Conservation (phyloP, 2,329 filamentous ascomycete species). For the Ceratocystis albifundus region DNA sequence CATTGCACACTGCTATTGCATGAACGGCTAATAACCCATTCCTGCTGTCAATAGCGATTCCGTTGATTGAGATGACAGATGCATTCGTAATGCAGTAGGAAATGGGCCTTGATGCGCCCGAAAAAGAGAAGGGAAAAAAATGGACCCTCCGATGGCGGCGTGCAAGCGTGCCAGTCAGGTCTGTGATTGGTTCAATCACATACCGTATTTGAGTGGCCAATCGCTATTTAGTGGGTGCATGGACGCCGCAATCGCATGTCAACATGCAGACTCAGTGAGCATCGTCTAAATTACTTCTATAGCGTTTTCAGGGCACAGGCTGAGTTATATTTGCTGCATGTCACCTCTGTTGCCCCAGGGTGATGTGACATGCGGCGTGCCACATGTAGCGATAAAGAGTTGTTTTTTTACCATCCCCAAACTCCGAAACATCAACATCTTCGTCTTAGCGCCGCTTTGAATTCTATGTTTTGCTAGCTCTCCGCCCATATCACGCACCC, state of each 20-base stretch:
- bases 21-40: neutral
- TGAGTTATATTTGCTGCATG: neutral
- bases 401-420: neutral
- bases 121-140: neutral
- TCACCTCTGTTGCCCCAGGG: neutral
- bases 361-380: neutral
- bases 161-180: neutral
- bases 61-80: neutral
- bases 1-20: neutral
- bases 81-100: neutral
- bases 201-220: neutral
- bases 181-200: slow-evolving; percentile 2
- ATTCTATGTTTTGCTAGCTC: too few relatives aligned
- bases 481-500: too few relatives aligned
- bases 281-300: neutral
- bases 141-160: slow-evolving; percentile 9
- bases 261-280: neutral
- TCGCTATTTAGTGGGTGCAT: neutral
- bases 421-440: too few relatives aligned
- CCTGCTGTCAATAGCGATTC: neutral
- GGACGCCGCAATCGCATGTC: neutral
- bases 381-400: neutral
- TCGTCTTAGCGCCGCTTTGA: too few relatives aligned
- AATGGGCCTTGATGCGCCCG: neutral
- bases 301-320: neutral